Evolutionary conservation across 441 rosid species (phyloP).

Genomic region (Corymbia calophylla): DNA sequence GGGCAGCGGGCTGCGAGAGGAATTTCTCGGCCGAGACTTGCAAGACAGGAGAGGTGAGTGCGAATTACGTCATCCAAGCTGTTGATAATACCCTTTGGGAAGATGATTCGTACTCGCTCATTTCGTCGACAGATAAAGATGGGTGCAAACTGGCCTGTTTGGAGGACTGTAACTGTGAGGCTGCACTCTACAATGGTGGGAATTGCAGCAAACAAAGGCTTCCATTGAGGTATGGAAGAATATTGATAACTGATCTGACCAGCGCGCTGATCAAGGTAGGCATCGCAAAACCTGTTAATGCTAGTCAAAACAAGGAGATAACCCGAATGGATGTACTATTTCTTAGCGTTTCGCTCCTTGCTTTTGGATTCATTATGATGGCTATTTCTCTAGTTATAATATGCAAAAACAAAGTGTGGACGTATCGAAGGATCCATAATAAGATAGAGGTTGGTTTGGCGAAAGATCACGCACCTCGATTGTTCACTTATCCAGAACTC

Average conservation of each 20-base stretch:
- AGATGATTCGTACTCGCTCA: background rate
- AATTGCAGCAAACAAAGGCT: slow-evolving; percentile 19
- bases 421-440: background rate
- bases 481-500: background rate
- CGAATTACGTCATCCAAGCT: background rate
- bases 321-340: background rate
- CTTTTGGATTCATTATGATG: background rate
- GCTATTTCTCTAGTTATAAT: background rate
- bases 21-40: slow-evolving; percentile 4
- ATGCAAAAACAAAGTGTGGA: background rate
- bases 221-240: slow-evolving; percentile 23
- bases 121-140: background rate
- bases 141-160: slow-evolving; percentile 12
- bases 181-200: background rate
- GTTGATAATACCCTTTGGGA: slow-evolving; percentile 1
- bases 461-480: background rate
- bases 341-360: background rate
- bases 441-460: background rate
- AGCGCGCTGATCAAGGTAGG: slow-evolving; percentile 20
- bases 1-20: slow-evolving; percentile 12
- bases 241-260: background rate
- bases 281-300: background rate
- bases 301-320: background rate
- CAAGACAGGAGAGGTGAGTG: background rate
- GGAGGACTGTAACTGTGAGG: slow-evolving; percentile 24